These are phyloP conservation scores for Phaeotremella fagi DNA, from an alignment of 768 basidiomycete species.

Conservation along the genomic window DNA sequence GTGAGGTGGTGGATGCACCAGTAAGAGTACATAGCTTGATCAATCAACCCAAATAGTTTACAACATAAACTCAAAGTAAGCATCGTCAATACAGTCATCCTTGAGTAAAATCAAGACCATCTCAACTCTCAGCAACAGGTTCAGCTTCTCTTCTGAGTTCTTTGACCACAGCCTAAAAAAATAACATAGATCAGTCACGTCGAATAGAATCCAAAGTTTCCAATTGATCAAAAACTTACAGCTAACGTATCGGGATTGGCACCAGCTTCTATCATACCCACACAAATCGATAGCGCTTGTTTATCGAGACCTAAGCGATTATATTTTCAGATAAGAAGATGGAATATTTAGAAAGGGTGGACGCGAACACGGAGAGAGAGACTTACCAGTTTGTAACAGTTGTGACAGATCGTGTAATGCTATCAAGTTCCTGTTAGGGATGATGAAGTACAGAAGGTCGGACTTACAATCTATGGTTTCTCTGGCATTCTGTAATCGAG, in stretches of 20 bases:
- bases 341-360: too few species aligned
- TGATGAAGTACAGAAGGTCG: neutral
- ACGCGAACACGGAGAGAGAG: neutral
- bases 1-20: too few species aligned
- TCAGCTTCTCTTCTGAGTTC: slow-evolving; percentile 72
- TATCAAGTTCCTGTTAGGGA: slow-evolving; percentile 40
- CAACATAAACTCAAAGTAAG: too few species aligned
- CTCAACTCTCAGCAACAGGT: too few species aligned
- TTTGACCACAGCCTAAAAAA: slow-evolving; percentile 68
- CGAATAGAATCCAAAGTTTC: too few species aligned
- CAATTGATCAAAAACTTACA: slow-evolving; percentile 57
- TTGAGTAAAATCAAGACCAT: too few species aligned
- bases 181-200: neutral
- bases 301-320: slow-evolving; percentile 61
- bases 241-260: slow-evolving; percentile 89
- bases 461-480: slow-evolving; percentile 43
- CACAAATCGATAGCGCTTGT: slow-evolving; percentile 84
- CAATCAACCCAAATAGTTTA: too few species aligned
- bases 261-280: slow-evolving; percentile 85
- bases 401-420: slow-evolving; percentile 84
- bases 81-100: too few species aligned
- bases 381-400: slow-evolving; percentile 65
- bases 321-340: neutral
- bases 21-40: too few species aligned
- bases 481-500: slow-evolving; percentile 34